Percentiles rank a stretch among this genome's conserved stretches.
These are phyloP conservation scores for Brachypodium distachyon DNA, from an alignment of 202 grass and related monocot species.

Conservation along the genomic window DNA sequence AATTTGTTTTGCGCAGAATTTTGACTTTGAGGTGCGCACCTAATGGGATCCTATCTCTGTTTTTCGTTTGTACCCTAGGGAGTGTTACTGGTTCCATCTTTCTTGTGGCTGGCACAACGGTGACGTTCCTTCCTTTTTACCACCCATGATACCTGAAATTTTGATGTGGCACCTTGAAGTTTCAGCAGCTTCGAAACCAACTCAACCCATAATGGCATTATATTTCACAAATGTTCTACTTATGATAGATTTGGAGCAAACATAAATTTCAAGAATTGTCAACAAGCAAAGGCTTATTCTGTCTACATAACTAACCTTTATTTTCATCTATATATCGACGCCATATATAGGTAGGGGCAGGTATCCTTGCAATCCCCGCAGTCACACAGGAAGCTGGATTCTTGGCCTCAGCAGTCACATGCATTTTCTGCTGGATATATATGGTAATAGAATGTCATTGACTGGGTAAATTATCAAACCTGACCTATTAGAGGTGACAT, in stretches of 20 bases:
- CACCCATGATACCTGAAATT: neutral
- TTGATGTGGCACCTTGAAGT: neutral
- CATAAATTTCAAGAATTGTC: neutral
- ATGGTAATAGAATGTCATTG: constrained; percentile 76
- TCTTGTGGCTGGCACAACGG: constrained; percentile 85
- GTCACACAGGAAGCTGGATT: constrained; percentile 95
- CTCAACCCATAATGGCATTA: neutral
- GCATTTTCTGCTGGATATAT: constrained; percentile 82
- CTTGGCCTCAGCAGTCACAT: constrained; percentile 65
- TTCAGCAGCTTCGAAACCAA: neutral
- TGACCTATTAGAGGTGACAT: constrained; percentile 41
- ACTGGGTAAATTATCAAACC: constrained; percentile 50
- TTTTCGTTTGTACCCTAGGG: constrained; percentile 35
- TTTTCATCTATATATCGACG: neutral
- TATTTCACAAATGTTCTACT: neutral
- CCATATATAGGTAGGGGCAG: constrained; percentile 78
- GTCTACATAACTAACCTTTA: neutral
- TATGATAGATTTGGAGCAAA: neutral
- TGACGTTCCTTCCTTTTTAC: constrained; percentile 15
- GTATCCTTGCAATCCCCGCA: constrained; percentile 89
- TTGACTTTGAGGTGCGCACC: neutral
- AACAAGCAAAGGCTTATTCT: neutral
- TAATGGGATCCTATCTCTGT: neutral
- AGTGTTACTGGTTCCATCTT: constrained; percentile 61
- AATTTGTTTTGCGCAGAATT: neutral